Evolutionary conservation across 176 grass and related monocot genomes (phyloP).

Genomic region (Lolium rigidum): DNA sequence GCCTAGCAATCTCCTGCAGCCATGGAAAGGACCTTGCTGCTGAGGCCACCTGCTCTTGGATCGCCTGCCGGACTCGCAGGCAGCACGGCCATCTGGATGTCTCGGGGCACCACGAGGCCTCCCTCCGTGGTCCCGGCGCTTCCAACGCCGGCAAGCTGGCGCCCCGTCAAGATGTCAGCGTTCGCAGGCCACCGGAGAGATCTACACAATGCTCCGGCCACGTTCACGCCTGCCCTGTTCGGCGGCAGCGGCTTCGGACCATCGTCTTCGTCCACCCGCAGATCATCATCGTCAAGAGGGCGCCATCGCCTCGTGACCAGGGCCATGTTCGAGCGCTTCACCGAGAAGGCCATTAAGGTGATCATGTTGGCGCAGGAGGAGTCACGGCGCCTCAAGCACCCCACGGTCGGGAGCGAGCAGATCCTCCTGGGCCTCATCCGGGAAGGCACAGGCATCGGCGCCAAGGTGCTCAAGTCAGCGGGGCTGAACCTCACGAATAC

Average conservation of each 20-base stretch:
- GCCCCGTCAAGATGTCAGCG: constrained; percentile 22
- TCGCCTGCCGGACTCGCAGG: neutral
- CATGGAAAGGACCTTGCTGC: constrained; percentile 20
- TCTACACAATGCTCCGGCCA: neutral
- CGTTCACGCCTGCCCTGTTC: neutral
- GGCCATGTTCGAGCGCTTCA: constrained; percentile 66
- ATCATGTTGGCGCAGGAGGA: constrained; percentile 98
- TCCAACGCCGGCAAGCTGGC: neutral
- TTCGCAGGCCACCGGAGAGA: neutral
- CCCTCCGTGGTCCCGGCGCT: neutral
- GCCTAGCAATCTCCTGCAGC: neutral
- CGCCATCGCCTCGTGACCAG: neutral
- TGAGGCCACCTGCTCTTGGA: neutral
- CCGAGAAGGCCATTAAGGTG: constrained; percentile 91
- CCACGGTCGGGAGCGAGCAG: constrained; percentile 87
- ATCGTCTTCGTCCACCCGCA: neutral
- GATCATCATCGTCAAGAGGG: neutral
- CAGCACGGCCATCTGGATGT: neutral
- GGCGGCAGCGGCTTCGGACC: neutral
- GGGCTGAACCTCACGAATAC: constrained; percentile 95
- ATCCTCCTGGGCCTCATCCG: constrained; percentile 85
- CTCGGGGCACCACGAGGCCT: neutral
- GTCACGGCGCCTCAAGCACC: constrained; percentile 73
- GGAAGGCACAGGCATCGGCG: constrained; percentile 87
- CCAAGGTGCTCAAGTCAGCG: constrained; percentile 88